Evolutionary conservation across 2,329 filamentous ascomycete genomes (phyloP).

Genomic region (Dothiorella sarmentorum): DNA sequence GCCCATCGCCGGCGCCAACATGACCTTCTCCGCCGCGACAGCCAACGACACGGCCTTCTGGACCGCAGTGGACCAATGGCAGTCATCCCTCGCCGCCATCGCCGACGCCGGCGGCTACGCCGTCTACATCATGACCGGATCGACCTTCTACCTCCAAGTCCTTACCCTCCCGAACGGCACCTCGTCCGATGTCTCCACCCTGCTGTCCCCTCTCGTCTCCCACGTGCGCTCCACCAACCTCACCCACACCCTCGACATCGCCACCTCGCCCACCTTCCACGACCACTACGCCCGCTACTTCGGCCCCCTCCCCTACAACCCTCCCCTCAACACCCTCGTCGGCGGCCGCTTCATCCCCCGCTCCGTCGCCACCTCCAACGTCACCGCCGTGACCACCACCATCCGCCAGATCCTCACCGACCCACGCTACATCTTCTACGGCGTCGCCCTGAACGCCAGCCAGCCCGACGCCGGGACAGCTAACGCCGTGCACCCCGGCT

Average conservation of each 20-base stretch:
- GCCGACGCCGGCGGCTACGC: background rate
- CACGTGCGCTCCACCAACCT: conserved; percentile 25
- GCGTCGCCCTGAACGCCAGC: conserved; percentile 20
- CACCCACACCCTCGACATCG: conserved; percentile 24
- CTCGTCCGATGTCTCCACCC: background rate
- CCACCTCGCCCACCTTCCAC: conserved; percentile 26
- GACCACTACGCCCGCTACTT: conserved; percentile 24
- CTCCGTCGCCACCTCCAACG: too few relatives aligned
- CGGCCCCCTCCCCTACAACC: too few relatives aligned
- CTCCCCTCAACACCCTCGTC: too few relatives aligned
- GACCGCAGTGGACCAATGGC: background rate
- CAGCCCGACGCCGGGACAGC: conserved; percentile 19
- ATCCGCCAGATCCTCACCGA: too few relatives aligned
- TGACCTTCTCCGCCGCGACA: conserved; percentile 19
- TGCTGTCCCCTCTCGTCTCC: conserved; percentile 24
- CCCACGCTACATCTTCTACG: conserved; percentile 13
- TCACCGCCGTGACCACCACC: too few relatives aligned
- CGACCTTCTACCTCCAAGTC: background rate
- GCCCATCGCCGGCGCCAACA: conserved; percentile 25
- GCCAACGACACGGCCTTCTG: background rate
- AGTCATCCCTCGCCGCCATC: background rate
- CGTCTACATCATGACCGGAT: background rate
- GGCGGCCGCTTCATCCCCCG: too few relatives aligned
- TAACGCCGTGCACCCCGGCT: conserved; percentile 24
- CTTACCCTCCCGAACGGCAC: background rate